Evolutionary conservation across 306 rosid genomes (phyloP).

Genomic region (Quercus alba): DNA sequence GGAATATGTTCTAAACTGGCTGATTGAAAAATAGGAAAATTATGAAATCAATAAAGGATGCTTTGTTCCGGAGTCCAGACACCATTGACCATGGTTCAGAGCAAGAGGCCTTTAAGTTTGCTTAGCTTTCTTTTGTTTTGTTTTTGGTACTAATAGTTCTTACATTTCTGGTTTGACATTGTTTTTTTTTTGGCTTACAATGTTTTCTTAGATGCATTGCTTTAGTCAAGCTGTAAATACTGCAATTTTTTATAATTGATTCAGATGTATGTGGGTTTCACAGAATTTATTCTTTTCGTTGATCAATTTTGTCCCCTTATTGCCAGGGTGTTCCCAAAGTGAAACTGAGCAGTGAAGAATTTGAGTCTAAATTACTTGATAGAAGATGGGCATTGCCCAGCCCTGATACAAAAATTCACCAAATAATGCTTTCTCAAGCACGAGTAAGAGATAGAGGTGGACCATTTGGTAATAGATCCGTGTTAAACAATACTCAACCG

Average conservation of each 20-base stretch:
- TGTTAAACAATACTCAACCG: constrained; percentile 33
- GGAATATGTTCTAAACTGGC: neutral
- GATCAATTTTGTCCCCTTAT: neutral
- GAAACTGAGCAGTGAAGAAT: constrained; percentile 43
- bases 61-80: too few species aligned
- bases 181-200: too few species aligned
- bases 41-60: neutral
- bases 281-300: neutral
- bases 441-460: constrained; percentile 13
- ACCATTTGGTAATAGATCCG: constrained; percentile 15
- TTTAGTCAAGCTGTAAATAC: neutral
- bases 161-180: neutral
- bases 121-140: neutral
- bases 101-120: too few species aligned
- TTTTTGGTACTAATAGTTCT: neutral
- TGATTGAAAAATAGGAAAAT: neutral
- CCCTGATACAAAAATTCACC: constrained; percentile 64
- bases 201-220: neutral
- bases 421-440: constrained; percentile 27
- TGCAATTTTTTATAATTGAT: neutral
- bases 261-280: neutral
- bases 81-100: too few species aligned
- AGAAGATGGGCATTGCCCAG: constrained; percentile 68
- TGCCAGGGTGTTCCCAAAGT: constrained; percentile 43
- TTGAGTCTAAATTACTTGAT: constrained; percentile 46